A percentile compares a stretch with the other conserved stretches of the same genome.
Evolutionary conservation across 2,329 filamentous ascomycete genomes (phyloP).

Genomic region (Hypoxylon sp.): DNA sequence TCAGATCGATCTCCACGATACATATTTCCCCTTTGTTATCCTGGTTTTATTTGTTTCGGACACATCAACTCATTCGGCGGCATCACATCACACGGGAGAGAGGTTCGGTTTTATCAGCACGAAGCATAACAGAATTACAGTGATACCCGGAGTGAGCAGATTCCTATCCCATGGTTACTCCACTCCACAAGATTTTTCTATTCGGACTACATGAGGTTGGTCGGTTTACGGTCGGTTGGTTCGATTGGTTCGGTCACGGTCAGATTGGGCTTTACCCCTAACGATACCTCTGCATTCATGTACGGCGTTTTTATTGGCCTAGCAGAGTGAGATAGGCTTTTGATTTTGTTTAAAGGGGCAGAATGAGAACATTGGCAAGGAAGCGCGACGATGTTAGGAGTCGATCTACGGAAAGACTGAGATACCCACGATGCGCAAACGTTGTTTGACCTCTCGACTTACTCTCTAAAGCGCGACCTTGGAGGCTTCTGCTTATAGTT

Average conservation of each 20-base stretch:
- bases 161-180: slow-evolving; percentile 49
- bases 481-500: slow-evolving; percentile 6
- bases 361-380: slow-evolving; percentile 11
- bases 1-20: slow-evolving; percentile 41
- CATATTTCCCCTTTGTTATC: slow-evolving; percentile 34
- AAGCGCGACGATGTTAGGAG: not conserved
- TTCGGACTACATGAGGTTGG: slow-evolving; percentile 41
- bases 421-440: not conserved
- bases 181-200: slow-evolving; percentile 51
- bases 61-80: slow-evolving; percentile 33
- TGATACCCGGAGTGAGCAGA: slow-evolving; percentile 56
- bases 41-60: slow-evolving; percentile 26
- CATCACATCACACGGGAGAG: slow-evolving; percentile 38
- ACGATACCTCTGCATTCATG: slow-evolving; percentile 52
- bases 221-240: slow-evolving; percentile 33
- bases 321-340: slow-evolving; percentile 46
- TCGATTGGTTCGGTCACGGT: slow-evolving; percentile 39
- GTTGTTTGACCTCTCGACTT: not conserved
- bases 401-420: slow-evolving; percentile 4
- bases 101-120: slow-evolving; percentile 47
- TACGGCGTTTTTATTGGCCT: slow-evolving; percentile 50
- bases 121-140: slow-evolving; percentile 53
- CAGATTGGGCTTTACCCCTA: slow-evolving; percentile 39
- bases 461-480: not conserved
- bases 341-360: slow-evolving; percentile 27